phyloP scores from a whole-genome alignment of 371 early-diverging fungal genomes.

The Rhizomucor pusillus region DNA sequence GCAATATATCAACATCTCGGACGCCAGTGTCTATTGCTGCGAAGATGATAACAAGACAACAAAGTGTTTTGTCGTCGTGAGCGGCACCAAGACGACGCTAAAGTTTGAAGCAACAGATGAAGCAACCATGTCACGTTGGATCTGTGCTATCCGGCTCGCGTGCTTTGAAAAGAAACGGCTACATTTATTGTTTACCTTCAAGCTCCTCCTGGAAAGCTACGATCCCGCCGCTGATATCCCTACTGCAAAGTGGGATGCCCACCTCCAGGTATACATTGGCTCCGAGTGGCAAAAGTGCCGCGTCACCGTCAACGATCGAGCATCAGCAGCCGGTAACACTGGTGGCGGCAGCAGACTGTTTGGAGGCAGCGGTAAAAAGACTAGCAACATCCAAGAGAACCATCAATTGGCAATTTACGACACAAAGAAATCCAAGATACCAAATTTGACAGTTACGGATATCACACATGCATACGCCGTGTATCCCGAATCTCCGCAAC shows the following conservation, averaged over 20 bases:
- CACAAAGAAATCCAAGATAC: conserved; percentile 52
- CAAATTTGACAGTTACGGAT: conserved; percentile 46
- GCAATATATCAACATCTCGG: conserved; percentile 64
- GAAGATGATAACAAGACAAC: conserved; percentile 27
- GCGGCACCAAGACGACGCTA: conserved; percentile 40
- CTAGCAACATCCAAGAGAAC: not conserved
- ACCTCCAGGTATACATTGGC: conserved; percentile 58
- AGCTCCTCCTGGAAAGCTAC: conserved; percentile 43
- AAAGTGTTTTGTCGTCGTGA: conserved; percentile 39
- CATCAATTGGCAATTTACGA: conserved; percentile 47
- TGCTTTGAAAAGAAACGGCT: conserved; percentile 73
- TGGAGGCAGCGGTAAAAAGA: conserved; percentile 19
- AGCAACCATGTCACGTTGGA: conserved; percentile 45
- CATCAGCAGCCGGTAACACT: conserved; percentile 27
- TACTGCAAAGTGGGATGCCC: conserved; percentile 24
- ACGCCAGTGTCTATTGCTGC: conserved; percentile 45
- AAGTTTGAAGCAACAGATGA: conserved; percentile 55
- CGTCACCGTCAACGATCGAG: conserved; percentile 45
- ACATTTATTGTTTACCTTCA: conserved; percentile 70
- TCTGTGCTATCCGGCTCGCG: conserved; percentile 69
- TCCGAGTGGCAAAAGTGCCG: conserved; percentile 61
- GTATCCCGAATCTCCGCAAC: conserved; percentile 58
- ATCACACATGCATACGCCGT: conserved; percentile 69
- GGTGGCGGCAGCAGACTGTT: conserved; percentile 39
- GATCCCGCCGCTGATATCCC: conserved; percentile 29